phyloP scores from a whole-genome alignment of 306 rosid genomes.

The Begonia fuchsioides region DNA sequence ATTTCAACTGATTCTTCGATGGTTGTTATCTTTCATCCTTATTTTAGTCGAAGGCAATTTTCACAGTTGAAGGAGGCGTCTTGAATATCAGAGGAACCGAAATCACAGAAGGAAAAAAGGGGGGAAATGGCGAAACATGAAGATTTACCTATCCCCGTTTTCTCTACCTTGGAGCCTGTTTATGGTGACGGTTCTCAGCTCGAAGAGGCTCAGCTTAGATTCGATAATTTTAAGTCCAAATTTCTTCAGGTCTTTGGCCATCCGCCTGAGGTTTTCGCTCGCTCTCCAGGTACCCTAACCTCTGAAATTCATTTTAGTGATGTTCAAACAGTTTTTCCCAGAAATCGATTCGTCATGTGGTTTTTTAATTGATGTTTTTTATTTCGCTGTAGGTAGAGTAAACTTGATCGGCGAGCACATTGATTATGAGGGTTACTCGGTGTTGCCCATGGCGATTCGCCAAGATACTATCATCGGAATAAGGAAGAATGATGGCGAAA shows the following conservation, averaged over 20 bases:
- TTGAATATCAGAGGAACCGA: too few relatives aligned
- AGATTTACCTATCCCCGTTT: slow-evolving; percentile 71
- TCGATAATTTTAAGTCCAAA: slow-evolving; percentile 38
- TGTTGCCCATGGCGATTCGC: slow-evolving; percentile 96
- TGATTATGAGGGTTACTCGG: slow-evolving; percentile 93
- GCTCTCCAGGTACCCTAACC: slow-evolving; percentile 60
- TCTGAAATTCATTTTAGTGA: not conserved
- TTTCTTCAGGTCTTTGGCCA: slow-evolving; percentile 40
- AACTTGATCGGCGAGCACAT: slow-evolving; percentile 96
- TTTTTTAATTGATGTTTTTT: not conserved
- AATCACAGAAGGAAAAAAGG: not conserved
- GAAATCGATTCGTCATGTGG: not conserved
- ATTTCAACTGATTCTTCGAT: too few relatives aligned
- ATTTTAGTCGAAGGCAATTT: too few relatives aligned
- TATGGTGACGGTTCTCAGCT: slow-evolving; percentile 61
- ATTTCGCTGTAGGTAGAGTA: slow-evolving; percentile 60
- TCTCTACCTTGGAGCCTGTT: slow-evolving; percentile 38
- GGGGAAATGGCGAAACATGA: slow-evolving; percentile 55
- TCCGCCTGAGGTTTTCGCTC: slow-evolving; percentile 62
- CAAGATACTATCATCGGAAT: slow-evolving; percentile 85
- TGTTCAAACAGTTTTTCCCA: not conserved
- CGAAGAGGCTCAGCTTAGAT: slow-evolving; percentile 81
- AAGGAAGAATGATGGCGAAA: slow-evolving; percentile 30
- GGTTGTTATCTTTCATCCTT: too few relatives aligned
- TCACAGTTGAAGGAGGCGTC: too few relatives aligned